These are phyloP conservation scores for Mycena citricolor DNA, from an alignment of 1,284 basidiomycete species.

Conservation along the genomic window DNA sequence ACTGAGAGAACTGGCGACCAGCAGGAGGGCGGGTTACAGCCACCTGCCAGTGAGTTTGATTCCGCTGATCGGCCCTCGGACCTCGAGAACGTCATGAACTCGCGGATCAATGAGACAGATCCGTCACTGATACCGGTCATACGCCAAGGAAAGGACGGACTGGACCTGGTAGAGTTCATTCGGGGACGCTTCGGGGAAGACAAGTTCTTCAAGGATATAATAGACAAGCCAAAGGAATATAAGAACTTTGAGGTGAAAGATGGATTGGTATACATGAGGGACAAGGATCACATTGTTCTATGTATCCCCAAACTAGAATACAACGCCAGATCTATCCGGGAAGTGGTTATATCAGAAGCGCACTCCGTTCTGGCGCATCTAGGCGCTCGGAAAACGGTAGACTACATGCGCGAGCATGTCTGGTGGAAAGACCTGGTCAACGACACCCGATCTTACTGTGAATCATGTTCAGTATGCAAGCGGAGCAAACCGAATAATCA, in stretches of 20 bases:
- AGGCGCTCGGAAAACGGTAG: neutral
- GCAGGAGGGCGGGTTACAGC: neutral
- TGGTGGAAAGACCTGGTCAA: slow-evolving; percentile 7
- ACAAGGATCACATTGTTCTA: slow-evolving; percentile 24
- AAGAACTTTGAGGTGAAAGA: slow-evolving; percentile 30
- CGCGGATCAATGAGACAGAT: slow-evolving; percentile 7
- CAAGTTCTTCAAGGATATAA: slow-evolving; percentile 27
- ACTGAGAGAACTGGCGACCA: neutral
- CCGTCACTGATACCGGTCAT: slow-evolving; percentile 1
- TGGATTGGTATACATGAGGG: slow-evolving; percentile 28
- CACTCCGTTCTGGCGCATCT: slow-evolving; percentile 2
- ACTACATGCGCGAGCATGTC: slow-evolving; percentile 2
- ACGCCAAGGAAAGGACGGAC: neutral
- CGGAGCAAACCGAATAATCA: slow-evolving; percentile 31
- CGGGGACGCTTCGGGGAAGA: slow-evolving; percentile 25
- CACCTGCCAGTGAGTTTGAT: neutral
- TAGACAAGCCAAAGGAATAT: slow-evolving; percentile 25
- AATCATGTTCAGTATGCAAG: slow-evolving; percentile 35
- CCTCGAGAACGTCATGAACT: no score
- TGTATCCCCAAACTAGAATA: slow-evolving; percentile 35
- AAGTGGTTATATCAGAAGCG: slow-evolving; percentile 25
- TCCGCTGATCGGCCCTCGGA: neutral
- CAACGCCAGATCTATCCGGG: slow-evolving; percentile 19
- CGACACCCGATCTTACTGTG: slow-evolving; percentile 30
- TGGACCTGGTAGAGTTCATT: slow-evolving; percentile 17